phyloP scores from a whole-genome alignment of 176 grass and related monocot species.

The Musa troglodytarum region DNA sequence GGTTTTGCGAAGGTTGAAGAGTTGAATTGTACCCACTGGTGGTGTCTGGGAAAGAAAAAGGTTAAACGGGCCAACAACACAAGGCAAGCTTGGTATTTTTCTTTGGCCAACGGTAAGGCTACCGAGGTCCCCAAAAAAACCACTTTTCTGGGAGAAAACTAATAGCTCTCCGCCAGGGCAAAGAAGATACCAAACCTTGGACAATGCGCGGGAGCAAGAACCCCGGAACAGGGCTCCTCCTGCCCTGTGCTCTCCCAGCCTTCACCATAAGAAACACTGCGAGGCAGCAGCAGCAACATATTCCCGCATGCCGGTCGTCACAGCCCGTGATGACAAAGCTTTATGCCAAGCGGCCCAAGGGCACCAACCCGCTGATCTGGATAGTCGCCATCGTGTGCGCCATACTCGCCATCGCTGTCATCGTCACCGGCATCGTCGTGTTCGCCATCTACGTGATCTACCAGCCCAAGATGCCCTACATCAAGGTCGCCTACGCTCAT shows the following conservation, averaged over 20 bases:
- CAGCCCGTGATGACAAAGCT: neutral
- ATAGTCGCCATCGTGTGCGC: conserved; percentile 37
- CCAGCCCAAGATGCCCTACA: conserved; percentile 69
- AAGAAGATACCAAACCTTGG: conserved; percentile 8
- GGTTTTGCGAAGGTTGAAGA: neutral
- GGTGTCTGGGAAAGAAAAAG: neutral
- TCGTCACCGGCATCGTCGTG: conserved; percentile 46
- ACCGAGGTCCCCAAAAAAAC: neutral
- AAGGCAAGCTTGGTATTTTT: neutral
- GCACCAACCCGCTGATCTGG: conserved; percentile 34
- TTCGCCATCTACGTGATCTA: conserved; percentile 74
- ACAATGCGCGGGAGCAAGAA: neutral
- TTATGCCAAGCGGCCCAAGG: neutral
- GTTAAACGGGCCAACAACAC: neutral
- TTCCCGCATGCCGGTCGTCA: neutral
- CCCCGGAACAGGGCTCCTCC: neutral
- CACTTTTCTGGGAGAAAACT: neutral
- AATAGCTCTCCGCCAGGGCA: neutral
- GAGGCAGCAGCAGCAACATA: too few relatives aligned
- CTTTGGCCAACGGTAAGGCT: neutral
- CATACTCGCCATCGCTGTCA: conserved; percentile 40
- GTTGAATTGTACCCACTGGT: neutral
- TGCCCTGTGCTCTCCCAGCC: too few relatives aligned
- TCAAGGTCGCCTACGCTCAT: conserved; percentile 26
- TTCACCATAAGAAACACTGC: too few relatives aligned